phyloP scores from a whole-genome alignment of 208 protist species.

The Acanthamoeba quina region DNA sequence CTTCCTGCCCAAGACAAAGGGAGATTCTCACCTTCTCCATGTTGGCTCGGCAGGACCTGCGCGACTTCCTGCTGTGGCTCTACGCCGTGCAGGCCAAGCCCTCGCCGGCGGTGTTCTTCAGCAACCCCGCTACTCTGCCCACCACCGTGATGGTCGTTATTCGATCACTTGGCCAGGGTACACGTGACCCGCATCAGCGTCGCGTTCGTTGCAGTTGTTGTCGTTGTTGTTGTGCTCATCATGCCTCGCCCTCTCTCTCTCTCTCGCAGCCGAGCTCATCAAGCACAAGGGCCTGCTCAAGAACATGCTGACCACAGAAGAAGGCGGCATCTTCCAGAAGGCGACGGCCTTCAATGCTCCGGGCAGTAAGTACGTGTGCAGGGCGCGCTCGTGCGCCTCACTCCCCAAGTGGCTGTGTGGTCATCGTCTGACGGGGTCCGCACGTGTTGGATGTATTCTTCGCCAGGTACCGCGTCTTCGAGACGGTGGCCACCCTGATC shows the following conservation, averaged over 20 bases:
- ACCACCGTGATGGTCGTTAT: slow-evolving; percentile 5
- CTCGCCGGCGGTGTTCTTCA: slow-evolving; percentile 23
- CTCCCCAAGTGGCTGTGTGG: no score
- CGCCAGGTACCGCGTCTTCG: neutral
- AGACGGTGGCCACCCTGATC: slow-evolving; percentile 21
- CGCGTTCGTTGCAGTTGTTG: neutral
- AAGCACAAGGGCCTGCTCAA: neutral
- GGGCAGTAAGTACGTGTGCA: slow-evolving; percentile 5
- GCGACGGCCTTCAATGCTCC: neutral
- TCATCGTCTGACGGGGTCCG: neutral
- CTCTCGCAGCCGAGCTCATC: neutral
- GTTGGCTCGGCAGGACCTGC: neutral
- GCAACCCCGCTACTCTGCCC: neutral
- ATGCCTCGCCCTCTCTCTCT: neutral
- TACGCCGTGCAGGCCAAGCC: neutral
- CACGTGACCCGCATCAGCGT: neutral
- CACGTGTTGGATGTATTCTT: neutral
- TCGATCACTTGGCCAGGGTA: neutral
- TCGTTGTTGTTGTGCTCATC: neutral
- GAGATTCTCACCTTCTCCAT: neutral
- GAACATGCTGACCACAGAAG: neutral
- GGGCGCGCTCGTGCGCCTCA: neutral
- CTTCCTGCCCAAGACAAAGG: neutral
- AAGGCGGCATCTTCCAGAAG: slow-evolving; percentile 26
- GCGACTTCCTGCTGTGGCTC: slow-evolving; percentile 10